Evolutionary conservation across 1,284 basidiomycete species (phyloP).

Genomic region (Agaricales sp.): DNA sequence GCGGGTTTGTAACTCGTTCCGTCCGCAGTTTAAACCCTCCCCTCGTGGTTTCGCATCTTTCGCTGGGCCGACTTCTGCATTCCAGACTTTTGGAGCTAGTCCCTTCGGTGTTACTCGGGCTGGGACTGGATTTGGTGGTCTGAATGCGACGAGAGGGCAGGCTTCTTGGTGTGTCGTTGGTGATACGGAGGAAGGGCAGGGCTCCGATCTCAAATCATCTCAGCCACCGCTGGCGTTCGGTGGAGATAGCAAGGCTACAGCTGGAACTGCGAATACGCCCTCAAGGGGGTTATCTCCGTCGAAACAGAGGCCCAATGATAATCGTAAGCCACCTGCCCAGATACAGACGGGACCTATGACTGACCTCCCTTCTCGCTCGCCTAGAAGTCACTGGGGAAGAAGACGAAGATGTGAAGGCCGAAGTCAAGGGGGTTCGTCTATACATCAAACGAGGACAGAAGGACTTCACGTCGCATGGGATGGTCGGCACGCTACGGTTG

Average conservation of each 20-base stretch:
- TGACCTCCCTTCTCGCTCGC: neutral
- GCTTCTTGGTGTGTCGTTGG: neutral
- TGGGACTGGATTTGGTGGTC: no score
- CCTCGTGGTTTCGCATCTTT: constrained; percentile 33
- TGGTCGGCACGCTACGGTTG: constrained; percentile 50
- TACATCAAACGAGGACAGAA: constrained; percentile 49
- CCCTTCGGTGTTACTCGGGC: no score
- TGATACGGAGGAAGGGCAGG: neutral
- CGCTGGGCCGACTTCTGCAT: constrained; percentile 30
- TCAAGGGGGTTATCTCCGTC: no score
- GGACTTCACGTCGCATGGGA: constrained; percentile 43
- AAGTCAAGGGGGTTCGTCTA: constrained; percentile 48
- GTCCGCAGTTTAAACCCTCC: neutral
- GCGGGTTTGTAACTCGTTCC: no score
- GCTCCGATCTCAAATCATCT: neutral
- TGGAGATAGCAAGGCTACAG: neutral
- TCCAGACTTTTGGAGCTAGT: constrained; percentile 16
- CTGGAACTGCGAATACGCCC: neutral
- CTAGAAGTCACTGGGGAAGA: constrained; percentile 52
- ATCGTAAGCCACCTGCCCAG: neutral
- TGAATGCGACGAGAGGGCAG: constrained; percentile 10
- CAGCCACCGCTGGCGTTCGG: neutral
- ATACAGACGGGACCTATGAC: no score
- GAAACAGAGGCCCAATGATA: neutral
- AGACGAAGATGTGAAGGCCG: constrained; percentile 40